These are phyloP conservation scores for Eimeria zaria DNA, from an alignment of 169 alveolate genomes.

Conservation along the genomic window DNA sequence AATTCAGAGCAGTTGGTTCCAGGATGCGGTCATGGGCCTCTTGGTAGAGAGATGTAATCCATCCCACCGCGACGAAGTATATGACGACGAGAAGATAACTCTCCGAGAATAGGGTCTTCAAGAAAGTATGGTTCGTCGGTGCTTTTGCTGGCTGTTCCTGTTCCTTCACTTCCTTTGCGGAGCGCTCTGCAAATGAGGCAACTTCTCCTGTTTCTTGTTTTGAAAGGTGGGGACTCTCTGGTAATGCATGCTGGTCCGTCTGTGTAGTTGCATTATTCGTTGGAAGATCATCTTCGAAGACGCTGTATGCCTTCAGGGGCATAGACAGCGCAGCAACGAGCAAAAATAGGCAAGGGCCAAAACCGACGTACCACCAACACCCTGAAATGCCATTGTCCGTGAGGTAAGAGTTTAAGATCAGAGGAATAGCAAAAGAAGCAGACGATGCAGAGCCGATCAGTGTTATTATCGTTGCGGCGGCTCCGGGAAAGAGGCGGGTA, in stretches of 20 bases:
- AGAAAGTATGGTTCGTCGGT: background rate
- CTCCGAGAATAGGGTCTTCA: slow-evolving; percentile 50
- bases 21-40: slow-evolving; percentile 78
- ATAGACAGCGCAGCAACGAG: slow-evolving; percentile 24
- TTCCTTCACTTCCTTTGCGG: background rate
- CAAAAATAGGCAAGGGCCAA: slow-evolving; percentile 71
- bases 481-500: slow-evolving; percentile 82
- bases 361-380: slow-evolving; percentile 59
- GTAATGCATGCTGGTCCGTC: background rate
- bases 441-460: slow-evolving; percentile 83
- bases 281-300: slow-evolving; percentile 57
- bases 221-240: background rate
- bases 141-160: background rate
- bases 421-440: slow-evolving; percentile 84
- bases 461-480: slow-evolving; percentile 68
- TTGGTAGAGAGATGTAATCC: slow-evolving; percentile 75
- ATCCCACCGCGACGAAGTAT: slow-evolving; percentile 74
- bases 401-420: slow-evolving; percentile 39
- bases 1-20: background rate
- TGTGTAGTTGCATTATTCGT: background rate
- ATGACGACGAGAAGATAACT: slow-evolving; percentile 44
- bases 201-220: slow-evolving; percentile 26
- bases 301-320: slow-evolving; percentile 53
- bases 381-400: slow-evolving; percentile 48
- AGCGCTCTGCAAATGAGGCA: background rate